These are phyloP conservation scores for Coniochaeta hoffmannii DNA, from an alignment of 2,329 filamentous ascomycete genomes.

Conservation along the genomic window DNA sequence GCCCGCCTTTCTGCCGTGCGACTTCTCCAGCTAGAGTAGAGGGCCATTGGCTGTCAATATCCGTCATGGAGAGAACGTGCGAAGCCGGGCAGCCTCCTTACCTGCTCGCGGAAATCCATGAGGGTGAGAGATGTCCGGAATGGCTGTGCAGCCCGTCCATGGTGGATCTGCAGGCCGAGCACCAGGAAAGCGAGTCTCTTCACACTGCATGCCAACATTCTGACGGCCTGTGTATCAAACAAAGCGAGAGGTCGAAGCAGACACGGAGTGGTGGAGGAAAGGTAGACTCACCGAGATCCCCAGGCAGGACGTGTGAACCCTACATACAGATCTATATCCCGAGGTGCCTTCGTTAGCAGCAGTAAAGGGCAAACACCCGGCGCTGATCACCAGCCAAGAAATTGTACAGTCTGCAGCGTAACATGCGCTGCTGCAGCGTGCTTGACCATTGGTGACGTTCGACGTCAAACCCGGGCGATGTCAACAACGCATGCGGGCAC, in stretches of 20 bases:
- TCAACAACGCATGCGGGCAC: background rate
- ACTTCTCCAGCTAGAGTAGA: conserved; percentile 7
- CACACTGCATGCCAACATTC: background rate
- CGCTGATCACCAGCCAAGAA: background rate
- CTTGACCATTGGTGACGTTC: background rate
- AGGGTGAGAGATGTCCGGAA: conserved; percentile 12
- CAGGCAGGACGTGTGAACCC: background rate
- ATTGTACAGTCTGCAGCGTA: background rate
- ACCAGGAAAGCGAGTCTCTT: background rate
- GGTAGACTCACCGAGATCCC: background rate
- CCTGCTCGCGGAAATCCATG: conserved; percentile 11
- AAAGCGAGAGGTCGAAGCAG: background rate
- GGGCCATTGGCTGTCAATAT: background rate
- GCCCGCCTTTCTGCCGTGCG: background rate
- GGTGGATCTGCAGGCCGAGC: background rate
- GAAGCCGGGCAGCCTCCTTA: conserved; percentile 1
- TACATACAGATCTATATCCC: background rate
- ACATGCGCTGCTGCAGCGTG: too few relatives aligned
- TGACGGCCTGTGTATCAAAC: background rate
- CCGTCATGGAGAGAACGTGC: background rate
- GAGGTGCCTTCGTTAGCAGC: too few relatives aligned
- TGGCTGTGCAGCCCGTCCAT: background rate
- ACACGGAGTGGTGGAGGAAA: background rate
- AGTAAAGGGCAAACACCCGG: background rate
- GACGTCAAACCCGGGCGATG: background rate